Percentiles rank a stretch among this genome's conserved stretches.
phyloP scores from a whole-genome alignment of 2,329 filamentous ascomycete species.

The Pseudogymnoascus pannorum region DNA sequence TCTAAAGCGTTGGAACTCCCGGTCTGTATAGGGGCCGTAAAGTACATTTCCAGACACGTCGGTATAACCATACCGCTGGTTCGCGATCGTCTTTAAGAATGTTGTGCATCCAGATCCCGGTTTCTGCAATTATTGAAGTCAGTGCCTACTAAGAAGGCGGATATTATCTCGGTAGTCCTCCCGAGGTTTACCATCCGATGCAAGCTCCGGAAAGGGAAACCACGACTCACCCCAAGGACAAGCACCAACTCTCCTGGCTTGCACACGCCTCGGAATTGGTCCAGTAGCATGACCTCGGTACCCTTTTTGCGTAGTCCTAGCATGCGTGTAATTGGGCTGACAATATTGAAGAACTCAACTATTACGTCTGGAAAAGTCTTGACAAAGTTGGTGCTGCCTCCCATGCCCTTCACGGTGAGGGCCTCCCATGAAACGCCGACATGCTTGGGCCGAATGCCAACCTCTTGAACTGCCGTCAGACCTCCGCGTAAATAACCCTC shows the following conservation, averaged over 20 bases:
- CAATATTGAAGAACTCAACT: slow-evolving; percentile 54
- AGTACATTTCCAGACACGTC: slow-evolving; percentile 50
- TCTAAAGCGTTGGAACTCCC: too few species aligned
- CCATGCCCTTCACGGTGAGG: slow-evolving; percentile 67
- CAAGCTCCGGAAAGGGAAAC: too few species aligned
- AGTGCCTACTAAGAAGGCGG: too few species aligned
- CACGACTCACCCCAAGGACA: slow-evolving; percentile 60
- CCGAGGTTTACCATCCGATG: too few species aligned
- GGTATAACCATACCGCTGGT: slow-evolving; percentile 52
- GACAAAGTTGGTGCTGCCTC: slow-evolving; percentile 63
- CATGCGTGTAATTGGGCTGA: slow-evolving; percentile 45
- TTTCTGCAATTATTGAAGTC: too few species aligned
- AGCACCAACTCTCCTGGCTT: slow-evolving; percentile 67
- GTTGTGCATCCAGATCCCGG: slow-evolving; percentile 66
- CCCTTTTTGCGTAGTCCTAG: slow-evolving; percentile 47
- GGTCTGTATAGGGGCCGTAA: slow-evolving; percentile 46
- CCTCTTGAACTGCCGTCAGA: slow-evolving; percentile 62
- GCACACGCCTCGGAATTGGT: slow-evolving; percentile 59
- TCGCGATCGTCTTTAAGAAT: slow-evolving; percentile 61
- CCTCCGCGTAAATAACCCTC: slow-evolving; percentile 66
- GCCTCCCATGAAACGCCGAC: slow-evolving; percentile 74
- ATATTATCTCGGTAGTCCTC: too few species aligned
- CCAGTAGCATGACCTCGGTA: slow-evolving; percentile 56
- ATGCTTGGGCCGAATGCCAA: slow-evolving; percentile 73
- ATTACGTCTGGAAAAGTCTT: slow-evolving; percentile 67